These are phyloP conservation scores for Leccinum griseonigrum DNA, from an alignment of 1,284 basidiomycete species.

Conservation along the genomic window DNA sequence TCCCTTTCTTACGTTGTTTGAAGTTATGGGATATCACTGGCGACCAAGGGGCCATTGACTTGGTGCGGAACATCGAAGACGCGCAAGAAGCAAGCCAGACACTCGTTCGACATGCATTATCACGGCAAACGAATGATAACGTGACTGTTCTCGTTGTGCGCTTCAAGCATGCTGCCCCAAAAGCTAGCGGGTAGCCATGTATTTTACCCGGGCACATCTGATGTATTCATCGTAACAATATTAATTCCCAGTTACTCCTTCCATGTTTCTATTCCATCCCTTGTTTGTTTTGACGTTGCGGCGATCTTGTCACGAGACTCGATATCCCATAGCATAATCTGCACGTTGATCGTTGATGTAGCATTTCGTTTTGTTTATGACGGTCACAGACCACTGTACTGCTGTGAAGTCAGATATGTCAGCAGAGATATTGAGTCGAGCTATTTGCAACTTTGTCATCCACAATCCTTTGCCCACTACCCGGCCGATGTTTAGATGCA, in stretches of 20 bases:
- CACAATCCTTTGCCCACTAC: neutral
- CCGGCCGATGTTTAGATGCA: conserved; percentile 1
- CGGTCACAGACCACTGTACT: neutral
- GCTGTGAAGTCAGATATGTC: neutral
- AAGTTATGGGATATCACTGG: conserved; percentile 97
- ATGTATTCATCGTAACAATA: conserved; percentile 12
- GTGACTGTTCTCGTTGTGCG: conserved; percentile 78
- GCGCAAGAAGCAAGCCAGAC: conserved; percentile 81
- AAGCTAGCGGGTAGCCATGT: conserved; percentile 15
- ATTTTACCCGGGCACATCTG: conserved; percentile 2
- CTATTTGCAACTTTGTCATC: neutral
- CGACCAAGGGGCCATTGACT: conserved; percentile 90
- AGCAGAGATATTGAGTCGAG: neutral
- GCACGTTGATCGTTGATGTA: conserved; percentile 8
- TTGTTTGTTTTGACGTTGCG: conserved; percentile 4
- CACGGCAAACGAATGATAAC: conserved; percentile 90
- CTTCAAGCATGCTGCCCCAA: conserved; percentile 44
- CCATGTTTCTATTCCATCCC: conserved; percentile 3
- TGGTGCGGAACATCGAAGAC: conserved; percentile 73
- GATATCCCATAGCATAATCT: conserved; percentile 8
- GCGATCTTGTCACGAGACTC: conserved; percentile 6
- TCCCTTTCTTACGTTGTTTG: conserved; percentile 9
- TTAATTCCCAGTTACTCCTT: neutral
- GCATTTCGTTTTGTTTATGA: neutral
- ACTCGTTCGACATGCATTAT: conserved; percentile 84